Evolutionary conservation across 805 yeast genomes (phyloP).

Genomic region (Debaryomyces hansenii): DNA sequence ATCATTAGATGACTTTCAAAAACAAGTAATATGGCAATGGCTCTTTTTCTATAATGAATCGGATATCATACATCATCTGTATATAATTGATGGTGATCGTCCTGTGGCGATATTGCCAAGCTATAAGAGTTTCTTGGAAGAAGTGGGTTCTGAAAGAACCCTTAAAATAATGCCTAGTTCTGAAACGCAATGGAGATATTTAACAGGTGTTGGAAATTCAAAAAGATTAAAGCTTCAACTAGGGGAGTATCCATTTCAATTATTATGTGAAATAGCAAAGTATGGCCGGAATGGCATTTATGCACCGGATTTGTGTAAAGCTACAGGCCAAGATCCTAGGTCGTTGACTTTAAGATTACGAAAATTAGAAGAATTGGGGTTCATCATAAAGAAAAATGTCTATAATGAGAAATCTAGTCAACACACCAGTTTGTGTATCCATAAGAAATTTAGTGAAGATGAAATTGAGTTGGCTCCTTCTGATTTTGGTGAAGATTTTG

Average conservation of each 20-base stretch:
- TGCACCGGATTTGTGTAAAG: constrained; percentile 54
- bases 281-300: constrained; percentile 56
- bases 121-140: constrained; percentile 15
- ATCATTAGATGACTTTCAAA: constrained; percentile 34
- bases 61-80: constrained; percentile 12
- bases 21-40: constrained; percentile 42
- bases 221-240: constrained; percentile 50
- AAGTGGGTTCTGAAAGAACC: constrained; percentile 14
- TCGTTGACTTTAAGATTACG: constrained; percentile 65
- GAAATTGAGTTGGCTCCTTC: constrained; percentile 21
- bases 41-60: constrained; percentile 23
- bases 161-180: constrained; percentile 42
- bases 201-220: constrained; percentile 51
- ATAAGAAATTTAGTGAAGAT: constrained; percentile 43
- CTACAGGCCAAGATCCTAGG: constrained; percentile 68
- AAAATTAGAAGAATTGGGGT: constrained; percentile 48
- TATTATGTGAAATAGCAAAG: constrained; percentile 61
- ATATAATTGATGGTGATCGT: constrained; percentile 11
- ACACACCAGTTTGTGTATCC: constrained; percentile 54
- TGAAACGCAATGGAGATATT: constrained; percentile 55
- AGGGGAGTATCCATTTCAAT: constrained; percentile 54
- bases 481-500: constrained; percentile 22
- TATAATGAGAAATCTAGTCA: constrained; percentile 42
- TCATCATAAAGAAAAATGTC: constrained; percentile 42
- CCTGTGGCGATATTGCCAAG: constrained; percentile 16